These are phyloP conservation scores for Xylariomycetidae sp. DNA, from an alignment of 2,329 filamentous ascomycete species.

Conservation along the genomic window DNA sequence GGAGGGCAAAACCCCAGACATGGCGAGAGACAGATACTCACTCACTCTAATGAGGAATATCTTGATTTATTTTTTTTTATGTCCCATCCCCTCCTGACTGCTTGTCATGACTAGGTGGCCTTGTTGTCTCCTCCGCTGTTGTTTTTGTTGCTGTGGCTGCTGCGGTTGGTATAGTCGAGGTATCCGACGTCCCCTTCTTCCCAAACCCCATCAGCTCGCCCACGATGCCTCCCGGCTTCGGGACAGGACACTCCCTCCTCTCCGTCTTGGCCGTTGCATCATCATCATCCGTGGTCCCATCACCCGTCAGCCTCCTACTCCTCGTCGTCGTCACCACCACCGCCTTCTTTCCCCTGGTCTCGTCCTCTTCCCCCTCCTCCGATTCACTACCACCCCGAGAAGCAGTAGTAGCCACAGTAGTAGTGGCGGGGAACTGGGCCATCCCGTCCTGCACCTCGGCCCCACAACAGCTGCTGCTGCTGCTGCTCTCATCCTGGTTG, in stretches of 20 bases:
- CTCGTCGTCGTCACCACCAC: conserved; percentile 29
- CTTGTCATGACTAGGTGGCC: too few species aligned
- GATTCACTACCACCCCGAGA: conserved; percentile 11
- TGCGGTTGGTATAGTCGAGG: too few species aligned
- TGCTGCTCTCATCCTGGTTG: conserved; percentile 15
- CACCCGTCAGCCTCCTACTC: conserved; percentile 26
- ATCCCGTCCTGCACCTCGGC: conserved; percentile 41
- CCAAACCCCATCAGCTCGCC: conserved; percentile 72
- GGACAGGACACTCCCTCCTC: conserved; percentile 81
- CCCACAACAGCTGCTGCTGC: conserved; percentile 12
- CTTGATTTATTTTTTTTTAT: conserved; percentile 1
- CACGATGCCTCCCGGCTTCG: conserved; percentile 77
- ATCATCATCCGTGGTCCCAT: neutral
- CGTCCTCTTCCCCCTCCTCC: neutral
- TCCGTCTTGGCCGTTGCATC: conserved; percentile 26
- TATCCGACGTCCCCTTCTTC: too few species aligned
- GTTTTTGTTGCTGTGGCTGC: too few species aligned
- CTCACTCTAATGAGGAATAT: too few species aligned
- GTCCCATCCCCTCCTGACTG: neutral
- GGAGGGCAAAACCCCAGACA: too few species aligned
- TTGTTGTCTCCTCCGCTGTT: too few species aligned
- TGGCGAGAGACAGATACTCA: too few species aligned
- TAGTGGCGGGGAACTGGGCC: conserved; percentile 37
- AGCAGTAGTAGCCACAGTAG: neutral
- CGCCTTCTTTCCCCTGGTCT: neutral